Evolutionary conservation across 2,329 filamentous ascomycete genomes (phyloP), one percentile per base, ranked within the genome.

Genomic region (Aspergillus latus): DNA sequence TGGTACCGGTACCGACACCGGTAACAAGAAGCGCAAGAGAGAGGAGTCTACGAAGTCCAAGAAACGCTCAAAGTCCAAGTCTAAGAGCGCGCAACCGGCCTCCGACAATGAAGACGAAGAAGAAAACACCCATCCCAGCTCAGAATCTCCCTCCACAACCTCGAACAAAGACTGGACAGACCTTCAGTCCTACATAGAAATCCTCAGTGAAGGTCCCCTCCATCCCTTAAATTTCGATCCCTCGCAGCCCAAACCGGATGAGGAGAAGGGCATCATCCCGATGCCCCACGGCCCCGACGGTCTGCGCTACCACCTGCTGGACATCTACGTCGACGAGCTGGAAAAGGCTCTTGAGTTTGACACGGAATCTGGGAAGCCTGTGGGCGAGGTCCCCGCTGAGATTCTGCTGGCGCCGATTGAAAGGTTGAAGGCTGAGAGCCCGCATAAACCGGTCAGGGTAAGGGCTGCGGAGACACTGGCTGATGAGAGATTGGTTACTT

Each of bases 281-380:
- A 73, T 76, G 72, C 68, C 75, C 50, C 86, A 84, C 66, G 84
- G 95, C 1, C 89, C 93, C 0, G 89, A 94, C 64, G 94, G 94
- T 0, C 71, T 99, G 71, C 79, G 91, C 60, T 86, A 96, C 72
- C 94, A 99, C 74, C 83, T 92, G 11, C 74, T 96, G 61, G 94
- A 99, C 76, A 83, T 97, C 52, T 97, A 89, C 85, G 83, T 96
- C 7, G 94, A 97, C 72, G 92, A 97, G 80, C 74, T 92, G 66
- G 89, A 92, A 73, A 87, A 86, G 68, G 83, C 85, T 34, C 83
- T 86, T 52, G 78, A 83, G 10, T 74, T 75, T 36, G 75, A 74
- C 8, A 74, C 76, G 9, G 70, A 69, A 10, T 39, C 30, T 5
- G 67, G 67, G 28, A 74, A 72, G 59, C 66, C 74, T 43, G 70